Conservation (phyloP, 805 yeast genomes). For the Teunomyces cretensis region DNA sequence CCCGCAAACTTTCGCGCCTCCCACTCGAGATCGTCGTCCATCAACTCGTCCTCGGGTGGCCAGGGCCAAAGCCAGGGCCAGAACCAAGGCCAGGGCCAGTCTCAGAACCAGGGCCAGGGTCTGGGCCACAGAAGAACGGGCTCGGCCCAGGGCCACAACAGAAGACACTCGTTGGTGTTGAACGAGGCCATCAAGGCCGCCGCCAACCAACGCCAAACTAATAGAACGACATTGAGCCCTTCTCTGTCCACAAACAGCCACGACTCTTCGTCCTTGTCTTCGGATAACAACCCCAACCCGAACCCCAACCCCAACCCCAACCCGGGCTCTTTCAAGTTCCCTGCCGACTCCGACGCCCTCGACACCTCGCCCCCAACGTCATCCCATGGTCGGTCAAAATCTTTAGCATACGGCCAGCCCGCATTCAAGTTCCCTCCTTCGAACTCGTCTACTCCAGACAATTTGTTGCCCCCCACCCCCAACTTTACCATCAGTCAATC, state of each 20-base stretch:
- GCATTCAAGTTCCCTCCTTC: conserved; percentile 60
- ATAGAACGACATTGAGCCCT: conserved; percentile 35
- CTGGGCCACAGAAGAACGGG: conserved; percentile 36
- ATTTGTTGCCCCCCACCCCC: conserved; percentile 55
- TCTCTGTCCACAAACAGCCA: conserved; percentile 17
- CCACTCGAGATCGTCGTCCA: conserved; percentile 37
- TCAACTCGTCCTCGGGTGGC: conserved; percentile 7
- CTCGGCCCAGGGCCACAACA: conserved; percentile 61
- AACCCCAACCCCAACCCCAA: too few species aligned
- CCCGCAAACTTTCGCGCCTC: conserved; percentile 20
- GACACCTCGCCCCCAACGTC: conserved; percentile 11
- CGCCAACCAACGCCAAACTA: conserved; percentile 70
- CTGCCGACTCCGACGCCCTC: conserved; percentile 34
- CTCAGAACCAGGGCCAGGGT: not conserved
- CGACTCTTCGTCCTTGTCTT: conserved; percentile 10
- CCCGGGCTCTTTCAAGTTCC: conserved; percentile 53
- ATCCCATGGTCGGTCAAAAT: conserved; percentile 35
- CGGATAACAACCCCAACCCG: conserved; percentile 14
- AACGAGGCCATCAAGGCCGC: conserved; percentile 96
- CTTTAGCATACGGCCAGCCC: conserved; percentile 46
- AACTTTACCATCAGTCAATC: conserved; percentile 39
- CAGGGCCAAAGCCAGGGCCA: not conserved
- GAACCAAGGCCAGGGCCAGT: not conserved
- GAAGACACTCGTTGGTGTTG: conserved; percentile 90
- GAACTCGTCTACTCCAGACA: conserved; percentile 15